A percentile compares a stretch with the other conserved stretches of the same genome.
phyloP scores from a whole-genome alignment of 2,329 filamentous ascomycete genomes.

The Botrytis pseudocinerea region DNA sequence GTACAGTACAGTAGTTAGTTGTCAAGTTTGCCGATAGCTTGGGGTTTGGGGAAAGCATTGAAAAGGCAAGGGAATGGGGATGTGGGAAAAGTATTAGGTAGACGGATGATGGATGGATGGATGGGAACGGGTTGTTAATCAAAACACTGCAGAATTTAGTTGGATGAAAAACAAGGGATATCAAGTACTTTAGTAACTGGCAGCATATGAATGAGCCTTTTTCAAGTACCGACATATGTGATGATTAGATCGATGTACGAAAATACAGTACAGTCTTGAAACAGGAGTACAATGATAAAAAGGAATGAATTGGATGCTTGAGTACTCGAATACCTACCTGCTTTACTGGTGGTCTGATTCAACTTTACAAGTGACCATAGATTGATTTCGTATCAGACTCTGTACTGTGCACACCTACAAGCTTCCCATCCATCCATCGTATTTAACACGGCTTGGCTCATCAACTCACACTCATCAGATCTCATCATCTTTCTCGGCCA shows the following conservation, averaged over 20 bases:
- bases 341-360: not conserved
- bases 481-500: not conserved
- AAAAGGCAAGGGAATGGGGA: not conserved
- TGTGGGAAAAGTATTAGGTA: not conserved
- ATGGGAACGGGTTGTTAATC: not conserved
- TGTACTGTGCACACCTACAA: not conserved
- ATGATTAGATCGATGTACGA: not conserved
- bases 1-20: not conserved
- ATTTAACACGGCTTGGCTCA: not conserved
- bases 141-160: not conserved
- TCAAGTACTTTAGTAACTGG: not conserved
- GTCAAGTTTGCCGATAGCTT: conserved; percentile 2
- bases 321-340: not conserved
- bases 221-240: not conserved
- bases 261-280: not conserved
- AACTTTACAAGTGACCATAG: not conserved
- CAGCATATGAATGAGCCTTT: not conserved
- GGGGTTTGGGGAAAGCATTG: conserved; percentile 5
- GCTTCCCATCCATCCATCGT: not conserved
- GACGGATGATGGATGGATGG: not conserved
- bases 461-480: not conserved
- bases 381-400: not conserved
- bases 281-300: not conserved
- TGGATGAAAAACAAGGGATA: not conserved
- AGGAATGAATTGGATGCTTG: not conserved